These are phyloP conservation scores for Hemileia vastatrix DNA, from an alignment of 1,284 basidiomycete genomes.

Conservation along the genomic window DNA sequence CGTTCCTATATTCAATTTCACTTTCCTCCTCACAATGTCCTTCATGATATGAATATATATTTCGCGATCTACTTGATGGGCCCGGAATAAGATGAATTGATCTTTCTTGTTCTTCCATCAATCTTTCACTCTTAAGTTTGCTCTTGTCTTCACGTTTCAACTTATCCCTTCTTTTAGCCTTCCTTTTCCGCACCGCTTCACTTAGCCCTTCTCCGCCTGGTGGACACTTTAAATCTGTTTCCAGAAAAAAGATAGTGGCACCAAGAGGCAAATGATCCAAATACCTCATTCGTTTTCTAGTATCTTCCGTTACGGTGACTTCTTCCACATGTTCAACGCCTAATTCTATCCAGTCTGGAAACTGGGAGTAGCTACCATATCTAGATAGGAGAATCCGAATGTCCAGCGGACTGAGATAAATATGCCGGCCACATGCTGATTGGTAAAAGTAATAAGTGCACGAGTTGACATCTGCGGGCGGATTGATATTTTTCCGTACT, in stretches of 20 bases:
- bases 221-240: conserved; percentile 64
- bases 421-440: conserved; percentile 75
- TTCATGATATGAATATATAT: neutral
- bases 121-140: conserved; percentile 17
- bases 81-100: too few species aligned
- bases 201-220: conserved; percentile 53
- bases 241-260: conserved; percentile 86
- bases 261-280: conserved; percentile 83
- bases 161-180: conserved; percentile 9
- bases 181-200: conserved; percentile 49
- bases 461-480: conserved; percentile 33
- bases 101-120: neutral
- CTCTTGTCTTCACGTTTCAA: conserved; percentile 16
- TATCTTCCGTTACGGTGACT: conserved; percentile 73
- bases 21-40: neutral
- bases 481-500: conserved; percentile 36
- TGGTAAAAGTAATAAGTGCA: conserved; percentile 82
- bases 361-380: conserved; percentile 68
- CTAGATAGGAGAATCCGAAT: conserved; percentile 83
- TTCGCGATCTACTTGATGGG: neutral
- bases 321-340: conserved; percentile 64
- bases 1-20: neutral
- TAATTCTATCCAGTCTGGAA: conserved; percentile 72
- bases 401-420: conserved; percentile 91
- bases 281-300: conserved; percentile 90